Evolutionary conservation across 176 grass and related monocot species (phyloP).

Genomic region (Neostapfia colusana): DNA sequence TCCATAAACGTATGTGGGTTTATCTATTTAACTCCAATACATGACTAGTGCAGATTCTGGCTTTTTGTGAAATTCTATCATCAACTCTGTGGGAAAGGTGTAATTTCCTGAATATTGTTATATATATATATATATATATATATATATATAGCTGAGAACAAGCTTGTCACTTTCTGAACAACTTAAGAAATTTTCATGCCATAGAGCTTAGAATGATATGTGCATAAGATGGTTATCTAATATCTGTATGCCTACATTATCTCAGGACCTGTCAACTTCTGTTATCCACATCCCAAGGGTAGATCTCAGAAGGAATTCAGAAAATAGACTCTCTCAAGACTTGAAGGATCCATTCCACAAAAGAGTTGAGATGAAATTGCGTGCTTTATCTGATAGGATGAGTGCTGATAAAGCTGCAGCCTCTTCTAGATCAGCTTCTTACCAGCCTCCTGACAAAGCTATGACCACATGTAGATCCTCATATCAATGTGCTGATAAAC

Average conservation of each 20-base stretch:
- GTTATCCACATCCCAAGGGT: conserved; percentile 34
- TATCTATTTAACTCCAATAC: conserved; percentile 1
- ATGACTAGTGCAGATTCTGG: background rate
- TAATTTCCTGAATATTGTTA: background rate
- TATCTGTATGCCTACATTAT: conserved; percentile 23
- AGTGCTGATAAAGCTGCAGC: conserved; percentile 30
- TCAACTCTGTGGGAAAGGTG: background rate
- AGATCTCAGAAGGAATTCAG: conserved; percentile 42
- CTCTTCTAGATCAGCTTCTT: conserved; percentile 33
- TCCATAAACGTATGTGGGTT: background rate
- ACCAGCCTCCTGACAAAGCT: conserved; percentile 32
- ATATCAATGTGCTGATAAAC: conserved; percentile 32
- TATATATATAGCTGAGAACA: conserved; percentile 1
- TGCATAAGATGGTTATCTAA: conserved; percentile 20
- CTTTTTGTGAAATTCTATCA: background rate
- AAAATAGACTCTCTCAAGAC: conserved; percentile 37
- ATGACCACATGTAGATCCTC: conserved; percentile 24
- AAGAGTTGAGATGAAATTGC: conserved; percentile 60
- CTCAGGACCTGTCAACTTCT: conserved; percentile 42
- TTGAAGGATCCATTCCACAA: conserved; percentile 51
- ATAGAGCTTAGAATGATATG: background rate
- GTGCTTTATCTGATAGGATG: conserved; percentile 60
- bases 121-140: background rate
- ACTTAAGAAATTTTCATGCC: background rate
- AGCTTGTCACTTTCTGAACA: conserved; percentile 7